phyloP scores from a whole-genome alignment of 345 rosid species.

The Erucastrum elatum region DNA sequence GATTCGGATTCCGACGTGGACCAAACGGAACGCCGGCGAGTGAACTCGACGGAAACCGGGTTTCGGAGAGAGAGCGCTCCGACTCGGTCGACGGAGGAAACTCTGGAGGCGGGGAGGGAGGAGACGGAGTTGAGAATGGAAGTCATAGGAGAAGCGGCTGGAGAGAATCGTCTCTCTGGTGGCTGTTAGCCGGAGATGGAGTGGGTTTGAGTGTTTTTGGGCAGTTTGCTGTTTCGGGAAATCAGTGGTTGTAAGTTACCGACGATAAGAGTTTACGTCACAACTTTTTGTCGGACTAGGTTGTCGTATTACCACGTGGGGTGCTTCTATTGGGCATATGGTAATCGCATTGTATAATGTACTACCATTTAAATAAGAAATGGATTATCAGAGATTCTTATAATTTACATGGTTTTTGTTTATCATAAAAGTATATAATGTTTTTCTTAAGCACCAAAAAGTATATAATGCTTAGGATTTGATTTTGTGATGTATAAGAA shows the following conservation, averaged over 20 bases:
- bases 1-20: constrained; percentile 7
- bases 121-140: constrained; percentile 57
- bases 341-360: neutral
- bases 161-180: constrained; percentile 9
- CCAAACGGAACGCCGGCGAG: constrained; percentile 30
- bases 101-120: constrained; percentile 43
- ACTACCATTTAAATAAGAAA: neutral
- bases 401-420: no score
- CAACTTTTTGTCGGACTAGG: constrained; percentile 22
- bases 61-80: constrained; percentile 37
- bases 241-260: constrained; percentile 23
- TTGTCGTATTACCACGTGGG: constrained; percentile 13
- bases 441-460: no score
- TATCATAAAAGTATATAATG: no score
- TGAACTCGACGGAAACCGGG: constrained; percentile 50
- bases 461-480: no score
- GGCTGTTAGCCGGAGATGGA: constrained; percentile 26
- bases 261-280: constrained; percentile 33
- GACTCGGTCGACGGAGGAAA: constrained; percentile 37
- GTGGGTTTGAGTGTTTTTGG: neutral
- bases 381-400: neutral
- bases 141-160: constrained; percentile 55
- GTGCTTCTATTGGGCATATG: neutral
- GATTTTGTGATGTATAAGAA: no score
- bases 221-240: constrained; percentile 23